Conservation (phyloP, 768 basidiomycete species). For the Udeniomyces megalosporus region DNA sequence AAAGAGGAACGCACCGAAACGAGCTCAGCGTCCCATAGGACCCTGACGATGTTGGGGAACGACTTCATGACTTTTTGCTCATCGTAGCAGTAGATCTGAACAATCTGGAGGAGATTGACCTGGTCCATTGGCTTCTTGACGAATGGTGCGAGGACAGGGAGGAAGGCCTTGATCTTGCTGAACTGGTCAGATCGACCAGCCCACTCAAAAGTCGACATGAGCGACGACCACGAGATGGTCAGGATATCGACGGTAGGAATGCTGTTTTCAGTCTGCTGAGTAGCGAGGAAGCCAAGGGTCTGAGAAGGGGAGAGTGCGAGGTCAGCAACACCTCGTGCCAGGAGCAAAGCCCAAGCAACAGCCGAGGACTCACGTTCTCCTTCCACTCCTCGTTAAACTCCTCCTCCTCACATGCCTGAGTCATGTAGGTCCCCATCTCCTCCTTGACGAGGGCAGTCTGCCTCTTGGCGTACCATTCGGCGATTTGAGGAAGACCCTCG, state of each 20-base stretch:
- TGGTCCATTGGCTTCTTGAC: constrained; percentile 74
- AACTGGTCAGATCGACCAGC: constrained; percentile 79
- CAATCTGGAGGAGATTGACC: constrained; percentile 60
- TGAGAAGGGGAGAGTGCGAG: constrained; percentile 25
- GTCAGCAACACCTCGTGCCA: background rate
- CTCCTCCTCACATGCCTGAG: constrained; percentile 42
- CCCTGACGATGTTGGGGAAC: constrained; percentile 90
- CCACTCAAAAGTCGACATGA: constrained; percentile 79
- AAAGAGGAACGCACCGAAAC: constrained; percentile 38
- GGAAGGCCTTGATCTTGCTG: constrained; percentile 37
- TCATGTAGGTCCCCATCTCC: constrained; percentile 35
- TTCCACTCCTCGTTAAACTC: constrained; percentile 35
- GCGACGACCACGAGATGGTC: constrained; percentile 78
- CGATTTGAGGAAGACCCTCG: constrained; percentile 59
- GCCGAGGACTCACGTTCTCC: constrained; percentile 42
- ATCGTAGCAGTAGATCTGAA: constrained; percentile 92
- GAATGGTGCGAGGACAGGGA: constrained; percentile 77
- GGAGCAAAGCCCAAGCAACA: background rate
- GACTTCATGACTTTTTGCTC: constrained; percentile 87
- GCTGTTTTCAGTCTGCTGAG: constrained; percentile 56
- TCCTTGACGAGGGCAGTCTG: constrained; percentile 72
- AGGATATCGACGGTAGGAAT: constrained; percentile 73
- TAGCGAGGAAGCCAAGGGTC: constrained; percentile 61
- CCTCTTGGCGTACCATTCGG: constrained; percentile 89
- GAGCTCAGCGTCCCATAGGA: constrained; percentile 87